These are phyloP conservation scores for Osmanthus fragrans DNA, from an alignment of 257 asterid species.

Conservation along the genomic window DNA sequence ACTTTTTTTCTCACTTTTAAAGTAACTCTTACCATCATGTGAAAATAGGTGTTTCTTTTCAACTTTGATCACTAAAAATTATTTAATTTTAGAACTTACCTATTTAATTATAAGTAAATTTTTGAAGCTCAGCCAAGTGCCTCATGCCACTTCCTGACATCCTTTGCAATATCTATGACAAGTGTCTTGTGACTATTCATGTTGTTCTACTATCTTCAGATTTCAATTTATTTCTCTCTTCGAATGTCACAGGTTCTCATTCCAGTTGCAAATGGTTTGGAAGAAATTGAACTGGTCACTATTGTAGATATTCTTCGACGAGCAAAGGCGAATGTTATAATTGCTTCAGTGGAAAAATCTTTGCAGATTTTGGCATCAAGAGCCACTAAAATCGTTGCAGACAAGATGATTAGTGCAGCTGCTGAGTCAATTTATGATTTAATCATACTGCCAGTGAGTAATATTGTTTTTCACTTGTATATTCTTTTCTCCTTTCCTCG, in stretches of 20 bases:
- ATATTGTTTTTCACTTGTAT: background rate
- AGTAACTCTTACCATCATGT: no score
- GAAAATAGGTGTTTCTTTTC: no score
- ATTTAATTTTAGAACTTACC: no score
- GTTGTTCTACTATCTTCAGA: background rate
- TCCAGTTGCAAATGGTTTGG: conserved; percentile 88
- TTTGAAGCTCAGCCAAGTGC: background rate
- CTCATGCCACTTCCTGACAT: background rate
- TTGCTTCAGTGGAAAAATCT: conserved; percentile 79
- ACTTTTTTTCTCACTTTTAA: background rate
- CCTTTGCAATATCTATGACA: background rate
- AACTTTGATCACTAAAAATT: background rate
- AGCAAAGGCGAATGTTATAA: conserved; percentile 67
- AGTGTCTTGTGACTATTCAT: background rate
- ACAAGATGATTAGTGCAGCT: conserved; percentile 54
- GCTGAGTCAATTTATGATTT: conserved; percentile 70
- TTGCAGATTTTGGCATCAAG: conserved; percentile 51
- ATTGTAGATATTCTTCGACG: conserved; percentile 74
- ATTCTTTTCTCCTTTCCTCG: background rate
- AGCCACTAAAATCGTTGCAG: conserved; percentile 70
- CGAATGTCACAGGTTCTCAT: conserved; percentile 63
- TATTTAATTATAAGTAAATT: no score
- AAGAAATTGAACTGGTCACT: conserved; percentile 83
- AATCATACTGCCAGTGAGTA: conserved; percentile 75
- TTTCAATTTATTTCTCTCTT: conserved; percentile 1